These are phyloP conservation scores for Tetrapisispora phaffii DNA, from an alignment of 805 yeast species.

Conservation along the genomic window DNA sequence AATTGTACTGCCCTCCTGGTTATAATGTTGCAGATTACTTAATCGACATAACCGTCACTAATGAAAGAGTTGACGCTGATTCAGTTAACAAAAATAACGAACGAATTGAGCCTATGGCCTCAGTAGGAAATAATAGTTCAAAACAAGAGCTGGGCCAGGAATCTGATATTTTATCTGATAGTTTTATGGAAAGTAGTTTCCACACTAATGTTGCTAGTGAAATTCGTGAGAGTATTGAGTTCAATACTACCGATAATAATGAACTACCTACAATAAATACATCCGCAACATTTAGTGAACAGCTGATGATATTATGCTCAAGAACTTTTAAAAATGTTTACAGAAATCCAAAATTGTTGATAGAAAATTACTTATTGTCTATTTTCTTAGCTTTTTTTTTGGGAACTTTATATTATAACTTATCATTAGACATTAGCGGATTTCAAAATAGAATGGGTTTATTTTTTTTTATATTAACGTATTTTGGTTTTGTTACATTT, in stretches of 20 bases:
- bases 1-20: constrained; percentile 77
- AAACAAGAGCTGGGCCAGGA: not conserved
- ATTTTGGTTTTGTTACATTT: constrained; percentile 88
- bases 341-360: constrained; percentile 80
- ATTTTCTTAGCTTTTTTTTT: constrained; percentile 71
- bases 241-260: constrained; percentile 5
- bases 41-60: constrained; percentile 77
- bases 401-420: constrained; percentile 75
- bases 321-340: constrained; percentile 88
- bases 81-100: not conserved
- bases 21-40: constrained; percentile 90
- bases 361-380: constrained; percentile 76
- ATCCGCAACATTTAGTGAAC: constrained; percentile 51
- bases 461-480: constrained; percentile 80
- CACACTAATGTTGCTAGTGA: constrained; percentile 5
- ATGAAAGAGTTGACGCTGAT: not conserved
- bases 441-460: constrained; percentile 92
- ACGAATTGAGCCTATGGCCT: not conserved
- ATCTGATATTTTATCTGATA: constrained; percentile 19
- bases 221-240: not conserved
- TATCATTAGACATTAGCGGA: constrained; percentile 84
- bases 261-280: constrained; percentile 10
- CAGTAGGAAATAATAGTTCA: not conserved
- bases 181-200: constrained; percentile 28
- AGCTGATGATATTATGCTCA: constrained; percentile 64